Base-by-base conservation (phyloP, 1,139 yeast species). In the Suhomyces bokatorum region DNA sequence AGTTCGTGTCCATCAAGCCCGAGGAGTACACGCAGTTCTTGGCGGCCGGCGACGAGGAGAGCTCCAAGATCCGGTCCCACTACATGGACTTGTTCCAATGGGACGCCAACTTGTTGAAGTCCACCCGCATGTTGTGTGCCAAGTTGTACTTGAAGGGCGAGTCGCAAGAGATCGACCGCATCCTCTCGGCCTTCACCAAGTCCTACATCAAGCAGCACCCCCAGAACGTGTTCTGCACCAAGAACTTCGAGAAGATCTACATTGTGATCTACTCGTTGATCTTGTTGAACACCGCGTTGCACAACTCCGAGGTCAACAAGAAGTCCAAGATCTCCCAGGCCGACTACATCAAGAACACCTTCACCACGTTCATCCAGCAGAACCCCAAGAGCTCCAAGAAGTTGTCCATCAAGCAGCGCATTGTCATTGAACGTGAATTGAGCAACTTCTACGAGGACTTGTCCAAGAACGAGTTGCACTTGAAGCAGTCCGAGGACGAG, bases 131-230 rank as follows among this genome's bases (percentile, higher is more conserved):
- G 42, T 67, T 89, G 36, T 87, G 95, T 53, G 73, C 79, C 26
- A 78, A 75, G 52, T 61, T 89, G 24, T 86, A 85, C 60, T 73
- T 89, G 56, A 83, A 82, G 56, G 96, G 95, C 2, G 97, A 89
- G 62, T 82, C 95, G 1, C 95, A 87, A 55, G 88, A 85, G 56
- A 79, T 89, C 47, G 96, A 88, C 63, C 74, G 88, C 38, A 77
- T 88, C 17, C 67, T 89, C 47, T 84, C 85, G 35, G 73, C 85
- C 1, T 84, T 87, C 59, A 77, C 95, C 20, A 76, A 77, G 48
- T 76, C 86, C 45, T 89, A 91, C 53, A 86, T 78, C 63, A 62
- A 71, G 61, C 63, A 76, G 70, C 66, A 75, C 67, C 71, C 82
- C 52, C 58, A 60, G 13, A 77, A 73, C 52, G 69, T 75, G 11